Evolutionary conservation across 768 basidiomycete genomes (phyloP).

Genomic region (Suillus lakei): DNA sequence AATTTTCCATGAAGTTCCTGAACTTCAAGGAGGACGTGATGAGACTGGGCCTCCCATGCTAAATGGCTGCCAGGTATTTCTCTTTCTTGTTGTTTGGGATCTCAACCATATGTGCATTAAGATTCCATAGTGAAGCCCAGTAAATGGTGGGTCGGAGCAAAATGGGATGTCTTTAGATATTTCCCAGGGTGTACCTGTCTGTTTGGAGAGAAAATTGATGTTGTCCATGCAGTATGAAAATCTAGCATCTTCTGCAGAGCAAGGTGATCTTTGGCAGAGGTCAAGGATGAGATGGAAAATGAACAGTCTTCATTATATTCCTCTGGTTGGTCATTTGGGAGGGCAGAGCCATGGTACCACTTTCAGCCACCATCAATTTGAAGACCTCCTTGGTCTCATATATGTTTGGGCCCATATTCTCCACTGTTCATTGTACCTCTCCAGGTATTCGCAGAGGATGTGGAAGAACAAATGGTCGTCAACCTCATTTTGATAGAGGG

Average conservation of each 20-base stretch:
- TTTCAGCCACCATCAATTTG: constrained; percentile 26
- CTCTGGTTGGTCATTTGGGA: constrained; percentile 22
- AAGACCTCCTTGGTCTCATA: constrained; percentile 26
- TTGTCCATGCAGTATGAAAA: constrained; percentile 34
- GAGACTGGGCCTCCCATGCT: too few relatives aligned
- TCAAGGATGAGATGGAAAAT: constrained; percentile 23
- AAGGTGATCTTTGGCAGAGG: constrained; percentile 24
- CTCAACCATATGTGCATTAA: constrained; percentile 1
- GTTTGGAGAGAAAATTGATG: constrained; percentile 39
- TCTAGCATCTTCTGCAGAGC: constrained; percentile 18
- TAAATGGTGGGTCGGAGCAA: constrained; percentile 21
- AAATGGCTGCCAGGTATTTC: constrained; percentile 10
- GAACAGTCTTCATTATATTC: constrained; percentile 42
- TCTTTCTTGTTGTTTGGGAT: neutral
- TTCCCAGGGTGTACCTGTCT: too few relatives aligned
- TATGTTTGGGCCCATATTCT: neutral
- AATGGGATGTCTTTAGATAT: constrained; percentile 20
- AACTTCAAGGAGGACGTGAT: neutral
- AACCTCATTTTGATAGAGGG: too few relatives aligned
- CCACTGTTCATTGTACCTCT: constrained; percentile 6
- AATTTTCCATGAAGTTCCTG: neutral
- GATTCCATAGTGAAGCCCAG: constrained; percentile 40
- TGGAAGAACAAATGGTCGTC: constrained; percentile 9
- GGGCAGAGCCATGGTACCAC: constrained; percentile 31
- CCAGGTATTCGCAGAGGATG: constrained; percentile 12